Base-by-base conservation (phyloP, 2,329 filamentous ascomycete species). In the Didymella exigua region DNA sequence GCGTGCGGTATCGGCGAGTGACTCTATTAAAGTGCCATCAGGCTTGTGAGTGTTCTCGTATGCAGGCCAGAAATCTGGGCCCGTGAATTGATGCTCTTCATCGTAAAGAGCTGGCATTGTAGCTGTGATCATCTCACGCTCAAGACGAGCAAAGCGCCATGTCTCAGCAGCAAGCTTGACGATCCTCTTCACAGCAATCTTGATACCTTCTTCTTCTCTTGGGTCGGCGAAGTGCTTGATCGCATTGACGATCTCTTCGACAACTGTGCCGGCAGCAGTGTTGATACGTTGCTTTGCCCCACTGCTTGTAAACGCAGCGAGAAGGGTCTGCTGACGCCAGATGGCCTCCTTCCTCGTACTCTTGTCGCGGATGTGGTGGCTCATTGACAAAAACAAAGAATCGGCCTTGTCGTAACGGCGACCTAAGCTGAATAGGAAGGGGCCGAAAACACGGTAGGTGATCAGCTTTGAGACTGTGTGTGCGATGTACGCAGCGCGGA, bases 151-250 rank as follows among this genome's bases (percentile, higher is more conserved):
- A 63, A 82, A 81, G 18, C 83, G 75, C 83, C 83, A 85, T 7
- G 82, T 84, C 67, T 85, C 81, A 1, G 82, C 82, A 2, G 83
- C 83, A 18, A 83, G 75, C 63, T 85, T 85, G 43, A 85, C 82
- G 38, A 85, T 82, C 52, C 79, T 77, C 33, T 82, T 78, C 5
- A 85, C 79, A 3, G 78, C 78, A 13, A 76, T 76, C 40, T 79
- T 74, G 41, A 85, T 76, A n/a, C 75, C 71, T 55, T 84, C 81
- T 46, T 82, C 76, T 47, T 80, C 77, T 40, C 75, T 77, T 3
- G 79, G 77, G 48, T 82, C 80, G 2, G 81, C 78, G 48, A 84
- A 83, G 49, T 82, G 78, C 56, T 79, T 80, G 65, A 85, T 79
- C 14, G 80, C 78, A 52, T 79, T 78, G 42, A 84, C 76, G 48